Base-by-base conservation (phyloP, 2,329 filamentous ascomycete species). In the Sporothrix sp. region DNA sequence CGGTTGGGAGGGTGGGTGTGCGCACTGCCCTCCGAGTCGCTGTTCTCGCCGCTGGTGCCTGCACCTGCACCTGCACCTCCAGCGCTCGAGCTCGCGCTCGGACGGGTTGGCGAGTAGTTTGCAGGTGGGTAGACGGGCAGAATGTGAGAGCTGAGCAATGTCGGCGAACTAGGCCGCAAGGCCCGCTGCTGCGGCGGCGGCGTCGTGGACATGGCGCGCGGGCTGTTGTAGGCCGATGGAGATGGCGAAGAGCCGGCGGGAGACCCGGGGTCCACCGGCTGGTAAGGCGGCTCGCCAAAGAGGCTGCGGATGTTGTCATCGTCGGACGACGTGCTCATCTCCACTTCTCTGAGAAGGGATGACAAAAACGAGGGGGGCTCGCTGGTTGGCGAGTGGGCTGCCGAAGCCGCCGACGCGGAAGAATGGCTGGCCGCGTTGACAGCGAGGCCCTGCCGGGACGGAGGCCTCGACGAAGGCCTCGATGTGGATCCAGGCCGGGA, bases 291-390 rank as follows among this genome's bases (percentile, higher is more conserved):
- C 6, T 63, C 61, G 35, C 53, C 61, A 55, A 72, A 69, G 28
- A 73, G 60, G 3, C 60, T 62, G 20, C 68, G 66, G 20, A 72
- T 61, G 23, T 63, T 69, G 49, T 82, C 78, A 46, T 82, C 79
- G 50, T 83, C 79, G 0, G 76, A 76, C 3, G 71, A 66, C 50
- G 75, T 65, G 65, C 73, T 75, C 65, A 75, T 77, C 55, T 95
- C 89, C 1, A 97, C 87, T 65, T 97, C 91, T 63, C 86, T 88
- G 45, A 97, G 70, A 7, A 97, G 71, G 1, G 88, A 91, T 21
- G 88, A 87, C 7, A 97, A 73, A 62, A 97, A 91, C 6, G 87
- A 90, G 7, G 88, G 86, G 7, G 76, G 78, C 25, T 72, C 75
- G 35, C 70, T 65, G 56, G 60, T 44, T 28, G 49, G 42, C 9